phyloP scores from a whole-genome alignment of 2,329 filamentous ascomycete genomes.

The Coniochaeta sp. region DNA sequence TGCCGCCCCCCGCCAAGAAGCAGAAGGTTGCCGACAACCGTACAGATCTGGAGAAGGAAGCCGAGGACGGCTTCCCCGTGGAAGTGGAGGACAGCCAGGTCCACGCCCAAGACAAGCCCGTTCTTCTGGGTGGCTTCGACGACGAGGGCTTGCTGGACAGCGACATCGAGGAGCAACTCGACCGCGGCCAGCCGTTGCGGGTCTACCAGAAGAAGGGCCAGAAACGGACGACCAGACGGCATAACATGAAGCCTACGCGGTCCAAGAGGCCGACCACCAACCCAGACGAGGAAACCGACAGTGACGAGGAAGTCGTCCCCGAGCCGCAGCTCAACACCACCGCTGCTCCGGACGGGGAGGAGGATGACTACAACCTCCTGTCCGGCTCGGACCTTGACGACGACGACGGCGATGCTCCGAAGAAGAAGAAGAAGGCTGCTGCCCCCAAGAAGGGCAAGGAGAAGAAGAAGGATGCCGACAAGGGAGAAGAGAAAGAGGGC shows the following conservation, averaged over 20 bases:
- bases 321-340: slow-evolving; percentile 28
- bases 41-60: slow-evolving; percentile 1
- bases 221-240: slow-evolving; percentile 67
- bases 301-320: slow-evolving; percentile 29
- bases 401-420: slow-evolving; percentile 19
- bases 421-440: too few relatives aligned
- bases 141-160: slow-evolving; percentile 55
- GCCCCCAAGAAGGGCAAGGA: too few relatives aligned
- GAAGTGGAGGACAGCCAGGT: slow-evolving; percentile 22
- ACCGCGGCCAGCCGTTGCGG: slow-evolving; percentile 51
- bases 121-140: slow-evolving; percentile 54
- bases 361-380: background rate
- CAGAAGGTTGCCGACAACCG: background rate
- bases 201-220: slow-evolving; percentile 78
- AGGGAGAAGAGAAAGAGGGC: slow-evolving; percentile 24
- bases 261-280: slow-evolving; percentile 36
- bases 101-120: slow-evolving; percentile 27
- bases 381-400: slow-evolving; percentile 28
- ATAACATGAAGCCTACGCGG: slow-evolving; percentile 54
- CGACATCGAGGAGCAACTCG: slow-evolving; percentile 40
- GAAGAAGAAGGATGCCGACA: slow-evolving; percentile 18
- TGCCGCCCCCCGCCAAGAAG: background rate
- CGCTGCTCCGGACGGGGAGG: slow-evolving; percentile 15
- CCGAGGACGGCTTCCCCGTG: background rate
- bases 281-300: slow-evolving; percentile 21